Evolutionary conservation across 1,284 basidiomycete species (phyloP).

Genomic region (Mycena sp.): DNA sequence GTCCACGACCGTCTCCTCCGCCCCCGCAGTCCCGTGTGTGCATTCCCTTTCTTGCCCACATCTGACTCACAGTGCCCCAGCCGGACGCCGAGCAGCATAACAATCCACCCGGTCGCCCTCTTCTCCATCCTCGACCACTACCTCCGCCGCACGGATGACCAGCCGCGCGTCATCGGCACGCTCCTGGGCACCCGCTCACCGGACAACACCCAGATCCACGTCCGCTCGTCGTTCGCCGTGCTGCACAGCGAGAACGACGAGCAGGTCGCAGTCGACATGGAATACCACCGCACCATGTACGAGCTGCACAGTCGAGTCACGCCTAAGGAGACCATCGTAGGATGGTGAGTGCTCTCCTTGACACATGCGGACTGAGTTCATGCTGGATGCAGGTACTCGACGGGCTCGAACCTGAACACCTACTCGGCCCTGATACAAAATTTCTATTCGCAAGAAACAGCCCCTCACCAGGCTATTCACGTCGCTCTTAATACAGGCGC

Average conservation of each 20-base stretch:
- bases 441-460: constrained; percentile 95
- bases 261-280: constrained; percentile 95
- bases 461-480: constrained; percentile 91
- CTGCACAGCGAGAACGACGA: constrained; percentile 92
- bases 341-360: constrained; percentile 69
- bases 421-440: constrained; percentile 99
- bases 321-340: constrained; percentile 89
- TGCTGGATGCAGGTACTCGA: constrained; percentile 80
- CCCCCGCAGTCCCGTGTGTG: constrained; percentile 46
- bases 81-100: constrained; percentile 79
- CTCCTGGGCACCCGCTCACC: constrained; percentile 82
- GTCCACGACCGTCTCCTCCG: constrained; percentile 35
- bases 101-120: constrained; percentile 91
- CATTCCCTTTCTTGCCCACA: constrained; percentile 34
- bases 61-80: constrained; percentile 41
- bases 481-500: constrained; percentile 91
- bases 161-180: constrained; percentile 96
- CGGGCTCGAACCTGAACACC: constrained; percentile 90
- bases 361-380: not conserved
- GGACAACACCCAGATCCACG: constrained; percentile 78
- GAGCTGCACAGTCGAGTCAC: constrained; percentile 89
- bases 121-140: constrained; percentile 98
- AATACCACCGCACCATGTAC: constrained; percentile 94
- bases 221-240: constrained; percentile 88
- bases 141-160: constrained; percentile 84